Base-by-base conservation (phyloP, 2,329 filamentous ascomycete species). In the Penicillium nordicum region DNA sequence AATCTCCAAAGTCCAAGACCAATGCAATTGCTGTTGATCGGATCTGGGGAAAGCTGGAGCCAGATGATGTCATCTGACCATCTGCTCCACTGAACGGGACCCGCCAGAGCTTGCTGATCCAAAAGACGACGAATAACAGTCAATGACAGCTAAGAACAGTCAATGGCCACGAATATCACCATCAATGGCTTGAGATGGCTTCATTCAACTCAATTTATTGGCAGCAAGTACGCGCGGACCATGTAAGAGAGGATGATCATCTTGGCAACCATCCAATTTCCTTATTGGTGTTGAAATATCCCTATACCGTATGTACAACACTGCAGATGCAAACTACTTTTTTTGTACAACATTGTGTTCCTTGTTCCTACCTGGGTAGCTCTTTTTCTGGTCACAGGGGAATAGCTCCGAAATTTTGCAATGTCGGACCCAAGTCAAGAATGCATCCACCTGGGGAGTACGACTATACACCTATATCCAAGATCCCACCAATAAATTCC, bases 1-100 rank as follows among this genome's bases (percentile, higher is more conserved):
- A 25, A 12, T 34, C 8, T 23, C 10, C 12, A 23, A 14, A 10
- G 27, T 1, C n/a, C 14, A n/a, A 12, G 30, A 21, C 18, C 29
- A 21, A 46, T 46, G 18, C 47, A 50, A 50, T 50, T 18, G 27
- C 37, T 34, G 12, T 48, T 23, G 14, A 2, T 12, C 14, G 29
- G 29, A 27, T 51, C 49, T 32, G 49, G 49, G 49, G 49, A 51
- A 51, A 51, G 29, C 38, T 51, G 49, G 37, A 25, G 23, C 48
- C 27, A 43, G 44, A 43, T 51, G 49, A 51, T 34, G 38, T 51
- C 49, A 51, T 43, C 21, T 23, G 12, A 18, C 34, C 11, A 18
- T n/a, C 9, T 27, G 6, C 49, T 51, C 49, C 49, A 51, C 49
- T 32, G 37, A 21, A 18, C 36, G 30, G 21, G 21, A 23, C 36